Evolutionary conservation across 257 asterid species (phyloP).

Genomic region (Plantago ovata): DNA sequence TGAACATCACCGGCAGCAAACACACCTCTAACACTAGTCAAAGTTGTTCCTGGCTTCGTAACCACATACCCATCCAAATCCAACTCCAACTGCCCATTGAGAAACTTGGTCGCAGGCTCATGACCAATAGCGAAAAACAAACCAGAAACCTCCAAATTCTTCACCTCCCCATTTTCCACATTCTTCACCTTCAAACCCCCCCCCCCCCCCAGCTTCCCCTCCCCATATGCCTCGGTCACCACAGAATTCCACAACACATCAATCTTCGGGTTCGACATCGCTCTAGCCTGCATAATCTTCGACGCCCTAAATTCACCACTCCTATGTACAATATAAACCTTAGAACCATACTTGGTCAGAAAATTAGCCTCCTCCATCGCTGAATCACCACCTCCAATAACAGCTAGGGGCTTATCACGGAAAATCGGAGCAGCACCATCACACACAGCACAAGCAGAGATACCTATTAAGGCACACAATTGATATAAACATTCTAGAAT

Average conservation of each 20-base stretch:
- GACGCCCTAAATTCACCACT: constrained; percentile 90
- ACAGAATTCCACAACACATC: constrained; percentile 71
- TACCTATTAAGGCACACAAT: no score
- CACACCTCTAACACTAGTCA: constrained; percentile 81
- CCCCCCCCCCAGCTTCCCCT: constrained; percentile 47
- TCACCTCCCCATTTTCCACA: constrained; percentile 52
- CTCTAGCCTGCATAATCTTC: constrained; percentile 82
- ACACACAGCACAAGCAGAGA: constrained; percentile 94
- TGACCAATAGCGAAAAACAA: constrained; percentile 93
- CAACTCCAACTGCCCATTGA: constrained; percentile 76
- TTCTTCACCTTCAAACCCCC: constrained; percentile 81
- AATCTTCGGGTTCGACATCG: constrained; percentile 57
- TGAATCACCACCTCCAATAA: constrained; percentile 97
- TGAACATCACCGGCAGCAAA: constrained; percentile 99
- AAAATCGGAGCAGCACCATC: constrained; percentile 95
- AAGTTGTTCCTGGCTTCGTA: constrained; percentile 73
- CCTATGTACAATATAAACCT: constrained; percentile 77
- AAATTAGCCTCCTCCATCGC: constrained; percentile 98
- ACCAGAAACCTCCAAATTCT: constrained; percentile 64
- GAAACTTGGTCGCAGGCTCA: constrained; percentile 90
- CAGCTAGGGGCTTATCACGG: constrained; percentile 76
- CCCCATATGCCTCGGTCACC: constrained; percentile 82
- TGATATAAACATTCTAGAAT: no score
- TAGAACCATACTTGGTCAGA: constrained; percentile 86
- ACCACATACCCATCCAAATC: constrained; percentile 83